These are phyloP conservation scores for Kwoniella dendrophila DNA, from an alignment of 768 basidiomycete species.

Conservation along the genomic window DNA sequence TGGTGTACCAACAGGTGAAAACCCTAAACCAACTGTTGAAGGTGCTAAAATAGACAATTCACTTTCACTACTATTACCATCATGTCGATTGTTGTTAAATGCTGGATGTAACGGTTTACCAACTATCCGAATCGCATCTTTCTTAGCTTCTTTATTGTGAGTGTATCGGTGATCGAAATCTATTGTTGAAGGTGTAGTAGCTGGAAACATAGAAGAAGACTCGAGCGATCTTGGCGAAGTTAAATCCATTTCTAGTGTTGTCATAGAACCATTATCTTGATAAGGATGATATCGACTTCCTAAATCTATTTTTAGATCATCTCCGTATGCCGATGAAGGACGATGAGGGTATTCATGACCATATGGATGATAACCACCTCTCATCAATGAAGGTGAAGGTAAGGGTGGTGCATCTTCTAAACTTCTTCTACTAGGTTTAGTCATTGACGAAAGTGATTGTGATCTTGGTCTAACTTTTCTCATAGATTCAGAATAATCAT, in stretches of 20 bases:
- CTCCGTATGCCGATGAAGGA: slow-evolving; percentile 11
- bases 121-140: slow-evolving; percentile 2
- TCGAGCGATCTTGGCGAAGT: slow-evolving; percentile 14
- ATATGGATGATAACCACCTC: not conserved
- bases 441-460: slow-evolving; percentile 23
- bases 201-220: slow-evolving; percentile 27
- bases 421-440: not conserved
- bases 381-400: slow-evolving; percentile 18
- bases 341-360: not conserved
- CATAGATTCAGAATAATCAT: not conserved
- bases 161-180: not conserved
- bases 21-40: slow-evolving; percentile 17
- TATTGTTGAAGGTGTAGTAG: slow-evolving; percentile 12
- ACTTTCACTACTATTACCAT: too few species aligned
- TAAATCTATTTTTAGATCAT: slow-evolving; percentile 28
- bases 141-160: not conserved
- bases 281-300: slow-evolving; percentile 18
- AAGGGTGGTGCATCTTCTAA: slow-evolving; percentile 8
- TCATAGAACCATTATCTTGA: not conserved
- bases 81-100: too few species aligned
- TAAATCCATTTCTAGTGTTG: slow-evolving; percentile 1
- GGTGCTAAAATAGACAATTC: slow-evolving; percentile 24
- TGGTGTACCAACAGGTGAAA: slow-evolving; percentile 22
- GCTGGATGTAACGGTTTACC: slow-evolving; percentile 25
- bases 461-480: slow-evolving; percentile 25